Evolutionary conservation across 805 yeast genomes (phyloP), one percentile per base, ranked within the genome.

Genomic region (Blastobotrys mokoenaii): DNA sequence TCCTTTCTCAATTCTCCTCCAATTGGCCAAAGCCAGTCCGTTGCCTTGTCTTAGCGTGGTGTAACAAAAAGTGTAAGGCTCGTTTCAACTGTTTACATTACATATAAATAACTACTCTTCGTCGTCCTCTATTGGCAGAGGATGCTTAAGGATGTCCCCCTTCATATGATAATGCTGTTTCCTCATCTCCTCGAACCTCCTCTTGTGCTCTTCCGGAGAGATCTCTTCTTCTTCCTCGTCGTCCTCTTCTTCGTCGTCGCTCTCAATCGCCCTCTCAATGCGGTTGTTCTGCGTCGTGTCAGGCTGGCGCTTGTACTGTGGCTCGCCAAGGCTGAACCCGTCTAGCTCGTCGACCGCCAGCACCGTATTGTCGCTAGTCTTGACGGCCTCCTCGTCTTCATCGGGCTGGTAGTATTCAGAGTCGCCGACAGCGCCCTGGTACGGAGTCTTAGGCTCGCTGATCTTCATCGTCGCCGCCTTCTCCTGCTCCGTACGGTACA

Each of bases 361-460:
- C 52, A 38, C 63, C 39, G 53, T 30, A 70, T 68, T 48, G 68
- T 69, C 18, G 74, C 75, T 1, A 72, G 77, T 46, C 64, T 63
- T 32, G 65, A 57, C 8, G 69, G 65, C 40, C 59, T 66, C 51
- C 46, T 81, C 88, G 56, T 83, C 90, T 3, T 74, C 77, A 43
- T 73, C 72, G 54, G 87, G 86, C 59, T 84, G 83, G 56, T 88
- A 95, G 44, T 75, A 71, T 46, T 67, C 70, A 0, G 93, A 89
- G 56, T 83, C 80, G n/a, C 60, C 61, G 22, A 85, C 82, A 0
- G 95, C 94, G 9, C 93, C 94, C 60, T 85, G 94, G 57, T 83
- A 89, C 3, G 97, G 97, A 1, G 97, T 89, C 69, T 89, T 89
- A 17, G 97, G 97, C 62, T 89, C 97, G 58, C 86, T 95, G 38